Conservation (phyloP, 1,284 basidiomycete genomes). For the Irpex sp. region DNA sequence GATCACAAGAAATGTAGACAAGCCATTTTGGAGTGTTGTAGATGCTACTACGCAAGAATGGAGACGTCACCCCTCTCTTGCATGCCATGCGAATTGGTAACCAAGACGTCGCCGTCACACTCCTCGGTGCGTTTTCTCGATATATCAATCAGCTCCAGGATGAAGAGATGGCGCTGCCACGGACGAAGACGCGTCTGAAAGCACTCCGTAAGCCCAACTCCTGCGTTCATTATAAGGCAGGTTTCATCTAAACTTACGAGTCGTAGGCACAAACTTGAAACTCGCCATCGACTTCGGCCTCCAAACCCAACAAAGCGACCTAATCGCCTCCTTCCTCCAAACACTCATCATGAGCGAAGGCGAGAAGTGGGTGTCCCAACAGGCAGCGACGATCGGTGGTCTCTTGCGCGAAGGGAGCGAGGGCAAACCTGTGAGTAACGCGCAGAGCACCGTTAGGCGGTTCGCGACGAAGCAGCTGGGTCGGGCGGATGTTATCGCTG, state of each 20-base stretch:
- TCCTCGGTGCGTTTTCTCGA: slow-evolving; percentile 77
- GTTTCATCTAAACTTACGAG: no score
- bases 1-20: neutral
- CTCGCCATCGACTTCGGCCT: slow-evolving; percentile 81
- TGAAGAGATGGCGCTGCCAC: slow-evolving; percentile 58
- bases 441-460: slow-evolving; percentile 62
- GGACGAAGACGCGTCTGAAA: slow-evolving; percentile 64
- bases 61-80: slow-evolving; percentile 72
- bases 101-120: slow-evolving; percentile 69
- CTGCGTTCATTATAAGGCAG: neutral
- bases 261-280: slow-evolving; percentile 64
- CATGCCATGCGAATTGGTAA: slow-evolving; percentile 82
- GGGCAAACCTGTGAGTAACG: slow-evolving; percentile 66
- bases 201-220: slow-evolving; percentile 56
- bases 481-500: slow-evolving; percentile 70
- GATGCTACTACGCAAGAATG: slow-evolving; percentile 70
- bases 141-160: slow-evolving; percentile 79
- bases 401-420: slow-evolving; percentile 59
- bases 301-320: slow-evolving; percentile 70
- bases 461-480: slow-evolving; percentile 78
- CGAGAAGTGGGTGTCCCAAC: slow-evolving; percentile 70
- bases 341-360: slow-evolving; percentile 86
- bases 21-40: slow-evolving; percentile 25
- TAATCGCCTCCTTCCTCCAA: slow-evolving; percentile 80
- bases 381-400: slow-evolving; percentile 54